A percentile compares a stretch with the other conserved stretches of the same genome.
These are phyloP conservation scores for Potentilla sterilis DNA, from an alignment of 306 rosid species.

Conservation along the genomic window DNA sequence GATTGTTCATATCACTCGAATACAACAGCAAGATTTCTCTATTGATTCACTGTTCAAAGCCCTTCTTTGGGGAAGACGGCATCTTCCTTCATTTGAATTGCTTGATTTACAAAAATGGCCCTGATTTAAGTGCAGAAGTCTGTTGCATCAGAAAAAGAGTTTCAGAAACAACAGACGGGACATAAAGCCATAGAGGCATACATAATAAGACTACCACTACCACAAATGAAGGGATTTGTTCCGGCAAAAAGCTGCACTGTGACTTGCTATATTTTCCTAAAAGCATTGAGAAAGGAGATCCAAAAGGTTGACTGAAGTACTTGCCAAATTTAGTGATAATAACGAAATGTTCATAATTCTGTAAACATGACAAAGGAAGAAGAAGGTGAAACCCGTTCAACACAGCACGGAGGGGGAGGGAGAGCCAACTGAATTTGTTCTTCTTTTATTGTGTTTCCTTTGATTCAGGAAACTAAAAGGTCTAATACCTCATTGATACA, in stretches of 20 bases:
- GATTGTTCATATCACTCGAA: background rate
- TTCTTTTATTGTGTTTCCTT: constrained; percentile 35
- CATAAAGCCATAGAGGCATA: too few species aligned
- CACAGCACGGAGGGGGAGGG: constrained; percentile 7
- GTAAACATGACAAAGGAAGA: constrained; percentile 7
- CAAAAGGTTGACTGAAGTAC: background rate
- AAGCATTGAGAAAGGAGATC: constrained; percentile 4
- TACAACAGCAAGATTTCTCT: background rate
- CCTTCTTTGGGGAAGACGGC: too few species aligned
- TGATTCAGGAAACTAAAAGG: constrained; percentile 51
- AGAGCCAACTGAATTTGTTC: constrained; percentile 35
- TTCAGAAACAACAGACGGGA: too few species aligned
- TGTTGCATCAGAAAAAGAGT: too few species aligned
- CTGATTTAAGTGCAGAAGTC: too few species aligned
- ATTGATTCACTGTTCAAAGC: too few species aligned
- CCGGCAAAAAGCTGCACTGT: background rate
- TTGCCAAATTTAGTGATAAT: background rate
- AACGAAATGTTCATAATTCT: background rate
- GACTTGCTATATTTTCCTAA: background rate
- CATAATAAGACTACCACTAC: too few species aligned
- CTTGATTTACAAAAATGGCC: too few species aligned
- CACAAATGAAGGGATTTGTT: background rate
- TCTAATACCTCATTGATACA: constrained; percentile 33
- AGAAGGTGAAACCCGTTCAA: constrained; percentile 18
- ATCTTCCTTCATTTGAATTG: too few species aligned